These are phyloP conservation scores for Eucalyptus dawsonii DNA, from an alignment of 345 rosid genomes.

Conservation along the genomic window DNA sequence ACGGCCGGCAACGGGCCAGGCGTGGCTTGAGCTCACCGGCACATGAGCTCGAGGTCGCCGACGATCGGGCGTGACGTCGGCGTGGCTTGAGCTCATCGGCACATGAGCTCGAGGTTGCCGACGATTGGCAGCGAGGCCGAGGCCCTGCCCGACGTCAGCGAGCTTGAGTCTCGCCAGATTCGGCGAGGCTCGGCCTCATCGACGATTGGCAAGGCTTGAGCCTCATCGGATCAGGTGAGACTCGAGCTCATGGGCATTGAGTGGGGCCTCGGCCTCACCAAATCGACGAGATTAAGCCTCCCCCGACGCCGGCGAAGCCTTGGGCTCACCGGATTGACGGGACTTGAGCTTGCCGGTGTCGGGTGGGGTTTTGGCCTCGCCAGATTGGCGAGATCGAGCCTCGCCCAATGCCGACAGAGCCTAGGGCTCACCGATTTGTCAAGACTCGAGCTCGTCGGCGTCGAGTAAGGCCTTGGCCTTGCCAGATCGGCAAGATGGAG, in stretches of 20 bases:
- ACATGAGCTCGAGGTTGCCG: too few species aligned
- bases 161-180: too few species aligned
- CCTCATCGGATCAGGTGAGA: rapidly evolving
- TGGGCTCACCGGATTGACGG: rapidly evolving
- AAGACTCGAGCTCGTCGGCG: rapidly evolving
- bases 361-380: too few species aligned
- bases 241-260: rapidly evolving
- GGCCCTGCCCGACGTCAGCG: rapidly evolving
- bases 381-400: too few species aligned
- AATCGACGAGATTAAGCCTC: rapidly evolving
- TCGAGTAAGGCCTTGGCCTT: rapidly evolving
- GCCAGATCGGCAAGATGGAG: rapidly evolving
- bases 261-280: too few species aligned
- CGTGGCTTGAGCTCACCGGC: rapidly evolving
- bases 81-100: rapidly evolving
- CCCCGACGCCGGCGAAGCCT: rapidly evolving
- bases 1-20: rapidly evolving
- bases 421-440: rapidly evolving
- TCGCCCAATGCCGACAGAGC: rapidly evolving
- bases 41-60: too few species aligned
- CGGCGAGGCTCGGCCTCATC: rapidly evolving
- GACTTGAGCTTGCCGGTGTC: rapidly evolving
- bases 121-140: rapidly evolving
- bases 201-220: too few species aligned
- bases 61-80: rapidly evolving